These are phyloP conservation scores for Zoysia japonica DNA, from an alignment of 176 grass and related monocot genomes.

Conservation along the genomic window DNA sequence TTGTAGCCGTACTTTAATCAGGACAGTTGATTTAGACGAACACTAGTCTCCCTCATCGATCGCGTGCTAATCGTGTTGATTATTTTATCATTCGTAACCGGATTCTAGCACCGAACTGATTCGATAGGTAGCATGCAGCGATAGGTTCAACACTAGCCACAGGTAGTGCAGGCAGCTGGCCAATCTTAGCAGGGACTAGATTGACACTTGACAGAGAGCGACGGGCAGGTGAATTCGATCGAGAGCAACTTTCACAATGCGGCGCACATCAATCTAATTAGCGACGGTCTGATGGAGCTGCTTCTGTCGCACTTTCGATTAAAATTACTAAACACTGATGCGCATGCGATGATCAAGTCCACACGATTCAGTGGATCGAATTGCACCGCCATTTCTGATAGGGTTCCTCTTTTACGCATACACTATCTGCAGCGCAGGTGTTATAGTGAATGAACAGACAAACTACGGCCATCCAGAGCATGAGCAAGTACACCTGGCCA, in stretches of 20 bases:
- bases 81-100: neutral
- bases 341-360: neutral
- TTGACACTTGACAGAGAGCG: neutral
- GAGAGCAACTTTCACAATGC: neutral
- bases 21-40: neutral
- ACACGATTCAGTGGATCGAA: neutral
- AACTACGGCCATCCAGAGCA: neutral
- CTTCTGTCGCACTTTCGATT: too few species aligned
- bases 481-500: neutral
- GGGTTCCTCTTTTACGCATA: neutral
- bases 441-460: neutral
- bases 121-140: neutral
- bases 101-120: constrained; percentile 6
- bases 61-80: neutral
- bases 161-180: neutral
- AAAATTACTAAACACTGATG: neutral
- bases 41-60: neutral
- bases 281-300: too few species aligned
- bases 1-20: neutral
- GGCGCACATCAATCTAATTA: neutral
- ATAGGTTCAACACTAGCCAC: neutral
- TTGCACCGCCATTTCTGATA: neutral
- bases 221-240: neutral
- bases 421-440: too few species aligned
- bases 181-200: neutral